Evolutionary conservation across 1,284 basidiomycete genomes (phyloP).

Genomic region (Malassezia dermatis): DNA sequence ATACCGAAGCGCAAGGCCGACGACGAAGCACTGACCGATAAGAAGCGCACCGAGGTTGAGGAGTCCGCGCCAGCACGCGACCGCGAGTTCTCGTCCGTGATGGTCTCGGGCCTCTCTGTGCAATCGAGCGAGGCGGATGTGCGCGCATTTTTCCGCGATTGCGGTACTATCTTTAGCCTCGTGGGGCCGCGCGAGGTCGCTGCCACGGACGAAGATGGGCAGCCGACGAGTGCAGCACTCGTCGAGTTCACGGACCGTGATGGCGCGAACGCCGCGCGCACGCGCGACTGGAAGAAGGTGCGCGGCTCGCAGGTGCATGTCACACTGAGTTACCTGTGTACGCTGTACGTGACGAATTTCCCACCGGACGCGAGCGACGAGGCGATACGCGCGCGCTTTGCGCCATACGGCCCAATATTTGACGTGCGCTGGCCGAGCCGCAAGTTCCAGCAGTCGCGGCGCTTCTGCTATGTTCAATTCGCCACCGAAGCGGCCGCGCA

Average conservation of each 20-base stretch:
- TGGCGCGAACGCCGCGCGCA: constrained; percentile 66
- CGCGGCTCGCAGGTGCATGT: constrained; percentile 59
- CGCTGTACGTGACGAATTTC: constrained; percentile 93
- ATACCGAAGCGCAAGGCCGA: constrained; percentile 29
- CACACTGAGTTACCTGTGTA: constrained; percentile 82
- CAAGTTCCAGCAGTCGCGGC: constrained; percentile 75
- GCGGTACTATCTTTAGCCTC: constrained; percentile 35
- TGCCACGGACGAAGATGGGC: constrained; percentile 14
- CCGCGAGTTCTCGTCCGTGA: constrained; percentile 85
- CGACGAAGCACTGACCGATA: constrained; percentile 18
- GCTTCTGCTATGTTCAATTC: constrained; percentile 92
- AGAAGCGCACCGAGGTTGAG: constrained; percentile 21
- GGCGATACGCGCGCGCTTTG: constrained; percentile 64
- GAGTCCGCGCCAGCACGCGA: constrained; percentile 54
- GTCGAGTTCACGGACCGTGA: constrained; percentile 48
- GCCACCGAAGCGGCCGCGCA: constrained; percentile 66
- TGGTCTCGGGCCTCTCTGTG: constrained; percentile 63
- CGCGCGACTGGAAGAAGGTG: constrained; percentile 82
- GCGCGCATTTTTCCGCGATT: constrained; percentile 66
- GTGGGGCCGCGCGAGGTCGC: constrained; percentile 23
- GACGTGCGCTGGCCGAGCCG: constrained; percentile 97
- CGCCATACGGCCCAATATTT: constrained; percentile 74
- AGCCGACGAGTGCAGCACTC: constrained; percentile 38
- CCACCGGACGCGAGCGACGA: constrained; percentile 71
- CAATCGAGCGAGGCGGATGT: constrained; percentile 60